phyloP scores from a whole-genome alignment of 768 basidiomycete genomes.

The Steccherinum ochraceum region DNA sequence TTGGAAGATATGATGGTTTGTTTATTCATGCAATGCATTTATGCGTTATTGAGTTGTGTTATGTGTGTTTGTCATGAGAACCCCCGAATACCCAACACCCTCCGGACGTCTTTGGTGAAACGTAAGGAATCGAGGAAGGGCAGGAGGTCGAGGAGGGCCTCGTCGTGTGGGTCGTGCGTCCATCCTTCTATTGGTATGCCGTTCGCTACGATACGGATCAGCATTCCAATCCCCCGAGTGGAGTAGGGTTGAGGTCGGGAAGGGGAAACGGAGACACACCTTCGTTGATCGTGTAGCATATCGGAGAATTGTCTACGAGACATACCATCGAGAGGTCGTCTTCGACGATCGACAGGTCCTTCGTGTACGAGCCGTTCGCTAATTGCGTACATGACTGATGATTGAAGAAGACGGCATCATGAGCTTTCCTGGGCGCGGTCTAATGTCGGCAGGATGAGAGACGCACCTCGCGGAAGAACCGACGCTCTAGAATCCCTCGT shows the following conservation, averaged over 20 bases:
- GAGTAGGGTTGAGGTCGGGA: neutral
- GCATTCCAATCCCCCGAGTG: constrained; percentile 1
- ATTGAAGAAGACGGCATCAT: too few relatives aligned
- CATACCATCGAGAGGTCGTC: constrained; percentile 88
- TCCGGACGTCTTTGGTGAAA: constrained; percentile 92
- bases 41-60: neutral
- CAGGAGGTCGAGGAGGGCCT: constrained; percentile 90
- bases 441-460: neutral
- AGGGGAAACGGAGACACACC: constrained; percentile 39
- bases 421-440: neutral
- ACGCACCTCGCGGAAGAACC: constrained; percentile 87
- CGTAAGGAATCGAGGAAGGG: constrained; percentile 94
- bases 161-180: constrained; percentile 96
- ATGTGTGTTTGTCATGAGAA: constrained; percentile 30
- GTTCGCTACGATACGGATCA: constrained; percentile 65
- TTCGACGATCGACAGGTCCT: constrained; percentile 86
- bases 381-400: constrained; percentile 85
- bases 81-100: constrained; percentile 74
- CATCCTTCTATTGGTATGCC: constrained; percentile 99
- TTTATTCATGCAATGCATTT: too few relatives aligned
- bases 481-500: constrained; percentile 80
- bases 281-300: constrained; percentile 89
- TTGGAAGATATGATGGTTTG: too few relatives aligned
- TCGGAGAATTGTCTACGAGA: constrained; percentile 93
- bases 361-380: constrained; percentile 90